These are phyloP conservation scores for Penicillium freii DNA, from an alignment of 2,329 filamentous ascomycete species.

Conservation along the genomic window DNA sequence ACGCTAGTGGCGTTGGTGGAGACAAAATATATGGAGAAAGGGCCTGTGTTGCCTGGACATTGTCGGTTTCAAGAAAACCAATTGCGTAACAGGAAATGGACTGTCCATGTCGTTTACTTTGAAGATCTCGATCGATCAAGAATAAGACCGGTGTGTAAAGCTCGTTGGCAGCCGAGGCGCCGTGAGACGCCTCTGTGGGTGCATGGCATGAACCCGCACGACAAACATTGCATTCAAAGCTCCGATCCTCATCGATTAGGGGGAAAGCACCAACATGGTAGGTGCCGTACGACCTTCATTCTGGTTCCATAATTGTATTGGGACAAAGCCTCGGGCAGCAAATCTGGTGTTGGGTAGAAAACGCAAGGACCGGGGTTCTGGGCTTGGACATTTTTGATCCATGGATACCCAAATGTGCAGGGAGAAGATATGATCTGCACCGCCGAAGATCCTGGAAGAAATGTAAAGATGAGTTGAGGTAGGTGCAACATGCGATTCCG, in stretches of 20 bases:
- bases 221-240: conserved; percentile 8
- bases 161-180: conserved; percentile 10
- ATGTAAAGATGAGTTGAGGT: conserved; percentile 16
- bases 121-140: conserved; percentile 24
- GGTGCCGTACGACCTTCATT: conserved; percentile 10
- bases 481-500: conserved; percentile 13
- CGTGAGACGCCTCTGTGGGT: conserved; percentile 13
- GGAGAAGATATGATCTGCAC: conserved; percentile 18
- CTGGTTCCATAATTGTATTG: conserved; percentile 11
- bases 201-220: conserved; percentile 9
- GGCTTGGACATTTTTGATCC: conserved; percentile 13
- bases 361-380: conserved; percentile 14
- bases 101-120: conserved; percentile 4
- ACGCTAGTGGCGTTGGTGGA: conserved; percentile 18
- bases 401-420: conserved; percentile 14
- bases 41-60: conserved; percentile 7
- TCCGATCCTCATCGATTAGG: conserved; percentile 14
- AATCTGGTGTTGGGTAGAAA: conserved; percentile 21
- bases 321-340: conserved; percentile 23
- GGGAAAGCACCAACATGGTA: neutral
- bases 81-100: conserved; percentile 11
- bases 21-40: conserved; percentile 12
- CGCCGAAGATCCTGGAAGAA: conserved; percentile 1
- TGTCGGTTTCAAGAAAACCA: conserved; percentile 10
- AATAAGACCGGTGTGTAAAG: conserved; percentile 6